These are phyloP conservation scores for Nakaseomyces uthaithaninus DNA, from an alignment of 1,139 yeast species.

Conservation along the genomic window DNA sequence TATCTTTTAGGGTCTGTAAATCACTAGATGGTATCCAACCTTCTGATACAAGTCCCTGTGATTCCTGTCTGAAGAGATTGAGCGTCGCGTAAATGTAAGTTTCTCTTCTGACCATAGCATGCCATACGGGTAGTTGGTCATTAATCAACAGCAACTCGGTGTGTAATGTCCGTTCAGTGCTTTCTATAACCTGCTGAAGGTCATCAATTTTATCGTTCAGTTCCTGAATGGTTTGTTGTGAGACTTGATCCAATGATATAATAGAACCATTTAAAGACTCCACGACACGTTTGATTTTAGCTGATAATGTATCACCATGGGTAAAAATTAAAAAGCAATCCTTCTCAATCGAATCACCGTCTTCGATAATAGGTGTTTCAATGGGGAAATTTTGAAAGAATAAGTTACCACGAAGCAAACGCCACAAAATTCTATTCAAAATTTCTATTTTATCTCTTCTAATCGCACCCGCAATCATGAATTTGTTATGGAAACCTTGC, in stretches of 20 bases:
- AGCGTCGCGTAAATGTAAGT: slow-evolving; percentile 60
- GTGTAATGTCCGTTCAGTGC: slow-evolving; percentile 51
- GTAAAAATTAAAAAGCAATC: slow-evolving; percentile 61
- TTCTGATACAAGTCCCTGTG: slow-evolving; percentile 60
- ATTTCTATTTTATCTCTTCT: slow-evolving; percentile 50
- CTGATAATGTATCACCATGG: slow-evolving; percentile 56
- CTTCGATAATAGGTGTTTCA: slow-evolving; percentile 37
- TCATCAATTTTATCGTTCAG: slow-evolving; percentile 47
- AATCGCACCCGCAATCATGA: slow-evolving; percentile 54
- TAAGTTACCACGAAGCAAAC: slow-evolving; percentile 65
- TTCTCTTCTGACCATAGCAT: slow-evolving; percentile 60
- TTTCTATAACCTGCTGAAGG: slow-evolving; percentile 47
- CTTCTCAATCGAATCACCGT: slow-evolving; percentile 40
- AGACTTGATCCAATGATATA: slow-evolving; percentile 38
- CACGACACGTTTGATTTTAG: slow-evolving; percentile 51
- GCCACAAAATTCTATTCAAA: slow-evolving; percentile 63
- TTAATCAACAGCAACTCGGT: slow-evolving; percentile 65
- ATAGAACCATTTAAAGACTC: slow-evolving; percentile 60
- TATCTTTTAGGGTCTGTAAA: slow-evolving; percentile 27
- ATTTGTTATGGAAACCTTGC: slow-evolving; percentile 31
- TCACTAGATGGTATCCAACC: slow-evolving; percentile 75
- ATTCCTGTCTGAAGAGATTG: slow-evolving; percentile 61
- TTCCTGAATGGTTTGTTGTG: slow-evolving; percentile 34
- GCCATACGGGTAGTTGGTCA: slow-evolving; percentile 59
- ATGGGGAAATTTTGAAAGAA: slow-evolving; percentile 58